Base-by-base conservation (phyloP, 768 basidiomycete genomes). In the Agaricus subrufescens region DNA sequence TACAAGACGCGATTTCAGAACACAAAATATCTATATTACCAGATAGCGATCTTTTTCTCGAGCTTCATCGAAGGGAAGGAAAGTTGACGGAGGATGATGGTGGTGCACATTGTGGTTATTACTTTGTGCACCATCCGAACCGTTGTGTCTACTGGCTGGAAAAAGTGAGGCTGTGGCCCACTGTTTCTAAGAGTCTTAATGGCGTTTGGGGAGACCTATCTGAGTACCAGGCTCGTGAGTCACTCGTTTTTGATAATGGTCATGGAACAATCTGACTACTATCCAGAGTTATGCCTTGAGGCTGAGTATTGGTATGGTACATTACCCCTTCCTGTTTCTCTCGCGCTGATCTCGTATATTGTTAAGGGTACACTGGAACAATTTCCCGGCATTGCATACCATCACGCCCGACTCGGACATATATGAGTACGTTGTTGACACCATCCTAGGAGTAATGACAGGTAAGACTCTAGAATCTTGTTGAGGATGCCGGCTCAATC, bases 91-190 rank as follows among this genome's bases (percentile, higher is more conserved):
- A 34, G 11, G 34, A 34, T 34, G 50, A 44, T 2, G 40, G 19
- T 19, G 12, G 38, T 3, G 14, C 15, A 11, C 29, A 26, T 31
- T 56, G 54, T n/a, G 54, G 54, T 27, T 56, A 56, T 15, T 50
- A 56, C 19, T 56, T 56, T 43, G 46, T 50, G 2, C 15, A 43
- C 10, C 54, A 56, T 23, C 27, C 47, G 10, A 56, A 27, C 4
- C 46, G 31, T 25, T 27, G 29, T 25, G 15, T 56, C 4, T 56
- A 49, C 46, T 56, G 54, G 54, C 27, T 56, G 27, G 54, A 56
- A 12, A 15, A 34, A 10, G 46, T 56, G 5, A 30, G 49, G 15
- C n/a, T 56, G 2, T 4, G 37, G 7, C 23, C 34, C 34, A 6
- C 34, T 6, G 1, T 47, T 6, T 23, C n/a, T 9, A 25, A 26